Evolutionary conservation across 805 yeast species (phyloP).

Genomic region (Isabelozyma pseudorhagii): DNA sequence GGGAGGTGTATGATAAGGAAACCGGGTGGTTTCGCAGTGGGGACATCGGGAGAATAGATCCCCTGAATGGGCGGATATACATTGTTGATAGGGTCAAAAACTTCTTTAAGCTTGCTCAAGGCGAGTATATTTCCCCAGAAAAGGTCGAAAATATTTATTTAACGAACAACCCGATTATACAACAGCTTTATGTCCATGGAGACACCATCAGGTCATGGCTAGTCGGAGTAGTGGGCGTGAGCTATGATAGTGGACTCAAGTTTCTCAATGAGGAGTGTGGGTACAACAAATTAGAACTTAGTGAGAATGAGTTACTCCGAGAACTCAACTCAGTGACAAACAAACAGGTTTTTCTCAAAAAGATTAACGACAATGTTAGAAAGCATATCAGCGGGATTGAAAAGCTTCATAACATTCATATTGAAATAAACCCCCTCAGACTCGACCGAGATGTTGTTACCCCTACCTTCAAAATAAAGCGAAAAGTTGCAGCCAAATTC

Average conservation of each 20-base stretch:
- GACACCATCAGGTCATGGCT: conserved; percentile 54
- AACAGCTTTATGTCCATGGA: conserved; percentile 63
- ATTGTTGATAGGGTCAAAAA: conserved; percentile 77
- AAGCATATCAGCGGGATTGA: conserved; percentile 26
- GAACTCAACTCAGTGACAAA: conserved; percentile 12
- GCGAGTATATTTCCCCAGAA: conserved; percentile 70
- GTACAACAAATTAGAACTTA: conserved; percentile 5
- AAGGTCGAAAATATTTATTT: conserved; percentile 65
- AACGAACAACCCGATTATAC: conserved; percentile 45
- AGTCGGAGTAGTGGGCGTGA: conserved; percentile 64
- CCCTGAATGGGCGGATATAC: conserved; percentile 49
- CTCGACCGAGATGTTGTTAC: conserved; percentile 59
- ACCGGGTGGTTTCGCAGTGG: conserved; percentile 57
- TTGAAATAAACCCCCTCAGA: conserved; percentile 34
- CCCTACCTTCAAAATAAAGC: conserved; percentile 55
- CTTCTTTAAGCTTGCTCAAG: conserved; percentile 60
- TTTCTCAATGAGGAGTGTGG: conserved; percentile 17
- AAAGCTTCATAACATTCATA: conserved; percentile 24
- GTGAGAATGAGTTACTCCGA: conserved; percentile 7
- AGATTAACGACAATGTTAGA: conserved; percentile 18
- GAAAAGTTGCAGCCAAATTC: conserved; percentile 22
- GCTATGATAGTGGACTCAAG: conserved; percentile 30
- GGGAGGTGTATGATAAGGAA: conserved; percentile 48
- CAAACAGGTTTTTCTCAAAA: conserved; percentile 16
- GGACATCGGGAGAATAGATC: conserved; percentile 55